Conservation (phyloP, 352 stramenopile species). For the Phytopythium helicoides region DNA sequence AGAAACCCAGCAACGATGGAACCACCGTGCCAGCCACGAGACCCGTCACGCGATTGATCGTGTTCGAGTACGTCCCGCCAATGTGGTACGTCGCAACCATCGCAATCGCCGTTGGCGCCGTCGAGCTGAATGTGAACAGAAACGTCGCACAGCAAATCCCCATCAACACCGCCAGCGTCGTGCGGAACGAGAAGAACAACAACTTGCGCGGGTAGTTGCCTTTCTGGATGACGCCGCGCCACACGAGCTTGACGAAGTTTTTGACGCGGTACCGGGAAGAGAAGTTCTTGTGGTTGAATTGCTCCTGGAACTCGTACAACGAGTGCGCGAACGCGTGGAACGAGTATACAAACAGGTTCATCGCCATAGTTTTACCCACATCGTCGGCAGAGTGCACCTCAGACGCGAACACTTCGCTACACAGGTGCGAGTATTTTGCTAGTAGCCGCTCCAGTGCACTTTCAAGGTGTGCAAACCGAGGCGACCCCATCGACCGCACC, state of each 20-base stretch:
- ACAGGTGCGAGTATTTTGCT: slow-evolving; percentile 54
- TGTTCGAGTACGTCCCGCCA: slow-evolving; percentile 66
- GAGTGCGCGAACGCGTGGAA: slow-evolving; percentile 68
- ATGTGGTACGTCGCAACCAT: slow-evolving; percentile 70
- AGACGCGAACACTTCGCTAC: slow-evolving; percentile 40
- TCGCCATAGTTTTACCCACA: slow-evolving; percentile 62
- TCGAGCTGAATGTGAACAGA: slow-evolving; percentile 70
- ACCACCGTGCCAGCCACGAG: slow-evolving; percentile 69
- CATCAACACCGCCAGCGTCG: slow-evolving; percentile 57
- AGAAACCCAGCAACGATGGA: slow-evolving; percentile 71
- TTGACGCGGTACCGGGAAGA: slow-evolving; percentile 39
- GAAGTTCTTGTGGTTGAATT: slow-evolving; percentile 77
- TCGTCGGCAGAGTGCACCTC: slow-evolving; percentile 43
- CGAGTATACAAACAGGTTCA: slow-evolving; percentile 83
- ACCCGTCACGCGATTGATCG: slow-evolving; percentile 58
- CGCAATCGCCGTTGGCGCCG: slow-evolving; percentile 59
- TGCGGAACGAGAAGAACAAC: slow-evolving; percentile 59
- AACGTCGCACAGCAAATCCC: slow-evolving; percentile 64
- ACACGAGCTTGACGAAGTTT: slow-evolving; percentile 50
- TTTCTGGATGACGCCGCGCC: slow-evolving; percentile 29
- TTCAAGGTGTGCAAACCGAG: slow-evolving; percentile 53
- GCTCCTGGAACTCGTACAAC: slow-evolving; percentile 58
- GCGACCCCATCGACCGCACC: slow-evolving; percentile 33
- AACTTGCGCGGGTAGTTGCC: slow-evolving; percentile 43
- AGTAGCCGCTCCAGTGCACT: slow-evolving; percentile 47